Base-by-base conservation (phyloP, 768 basidiomycete genomes). In the Tricholoma flavovirens region DNA sequence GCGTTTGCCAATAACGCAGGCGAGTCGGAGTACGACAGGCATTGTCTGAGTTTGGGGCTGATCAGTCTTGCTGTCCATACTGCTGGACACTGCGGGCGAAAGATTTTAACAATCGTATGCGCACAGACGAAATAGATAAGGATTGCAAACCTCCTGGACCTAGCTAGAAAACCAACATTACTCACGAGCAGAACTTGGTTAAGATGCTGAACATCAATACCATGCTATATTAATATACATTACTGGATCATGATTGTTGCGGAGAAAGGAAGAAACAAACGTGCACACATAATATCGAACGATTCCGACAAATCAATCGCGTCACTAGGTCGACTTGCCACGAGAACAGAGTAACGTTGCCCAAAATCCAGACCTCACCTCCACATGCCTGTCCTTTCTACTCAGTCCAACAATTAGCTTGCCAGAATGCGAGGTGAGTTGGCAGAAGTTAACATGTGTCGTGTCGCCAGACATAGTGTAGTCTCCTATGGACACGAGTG, bases 361-460 rank as follows among this genome's bases (percentile, higher is more conserved):
- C 78, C 77, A 78, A 46, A 79, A 69, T 5, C 76, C 72, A 45
- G 61, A 57, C 29, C 65, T 61, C 21, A 58, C 58, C 17, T 65
- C 58, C 9, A n/a, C 17, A 35, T 69, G 71, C 15, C 56, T 70
- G 59, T 82, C 80, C 54, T 65, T 62, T 11, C 74, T 76, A 50
- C 70, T 71, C 49, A 81, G 56, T 24, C 79, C 78, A 7, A 82
- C 64, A n/a, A 74, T 60, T 32, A 81, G 58, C 48, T 68, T 71
- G 11, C 78, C 79, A 38, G 58, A 64, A 17, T 67, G 67, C 15
- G 76, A 66, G 24, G 51, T 63, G 24, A 78, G 58, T 48, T 74
- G 69, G 60, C 78, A 77, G 49, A 73, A 75, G 51, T 79, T 73
- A 32, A 70, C 61, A 43, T 67, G 69, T 1, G 56, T 61, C 49